Percentiles rank a stretch among this genome's conserved stretches.
These are phyloP conservation scores for Colletotrichum truncatum DNA, from an alignment of 2,329 filamentous ascomycete species.

Conservation along the genomic window DNA sequence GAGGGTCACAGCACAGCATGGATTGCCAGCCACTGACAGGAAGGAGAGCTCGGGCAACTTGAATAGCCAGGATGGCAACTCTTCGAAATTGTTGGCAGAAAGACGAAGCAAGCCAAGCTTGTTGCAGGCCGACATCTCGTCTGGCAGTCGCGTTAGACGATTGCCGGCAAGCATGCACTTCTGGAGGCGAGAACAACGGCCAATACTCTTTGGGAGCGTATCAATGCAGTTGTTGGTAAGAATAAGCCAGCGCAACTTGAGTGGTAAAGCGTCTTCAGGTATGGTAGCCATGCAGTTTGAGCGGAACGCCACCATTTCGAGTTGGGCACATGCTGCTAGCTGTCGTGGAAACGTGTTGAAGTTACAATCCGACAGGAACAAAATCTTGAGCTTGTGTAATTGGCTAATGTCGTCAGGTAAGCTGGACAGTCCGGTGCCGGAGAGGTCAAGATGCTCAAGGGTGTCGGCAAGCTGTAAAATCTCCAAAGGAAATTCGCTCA, in stretches of 20 bases:
- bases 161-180: conserved; percentile 62
- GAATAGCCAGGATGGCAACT: conserved; percentile 54
- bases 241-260: conserved; percentile 55
- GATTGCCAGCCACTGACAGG: conserved; percentile 57
- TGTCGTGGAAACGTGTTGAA: conserved; percentile 52
- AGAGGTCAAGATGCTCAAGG: conserved; percentile 58
- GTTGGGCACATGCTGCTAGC: conserved; percentile 50
- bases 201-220: conserved; percentile 50
- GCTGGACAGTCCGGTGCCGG: conserved; percentile 50
- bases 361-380: conserved; percentile 56
- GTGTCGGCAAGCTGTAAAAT: conserved; percentile 50
- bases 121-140: conserved; percentile 52
- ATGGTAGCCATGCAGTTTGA: conserved; percentile 53
- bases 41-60: conserved; percentile 55
- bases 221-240: conserved; percentile 55
- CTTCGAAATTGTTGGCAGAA: conserved; percentile 49
- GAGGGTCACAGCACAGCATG: conserved; percentile 43
- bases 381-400: conserved; percentile 53
- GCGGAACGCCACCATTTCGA: conserved; percentile 61
- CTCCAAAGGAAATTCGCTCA: conserved; percentile 47
- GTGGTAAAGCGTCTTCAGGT: conserved; percentile 51
- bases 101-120: conserved; percentile 54
- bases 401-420: conserved; percentile 49
- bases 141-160: conserved; percentile 47
- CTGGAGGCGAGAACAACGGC: conserved; percentile 51